A percentile compares a stretch with the other conserved stretches of the same genome.
phyloP scores from a whole-genome alignment of 345 rosid genomes.

The Camelina sativa region DNA sequence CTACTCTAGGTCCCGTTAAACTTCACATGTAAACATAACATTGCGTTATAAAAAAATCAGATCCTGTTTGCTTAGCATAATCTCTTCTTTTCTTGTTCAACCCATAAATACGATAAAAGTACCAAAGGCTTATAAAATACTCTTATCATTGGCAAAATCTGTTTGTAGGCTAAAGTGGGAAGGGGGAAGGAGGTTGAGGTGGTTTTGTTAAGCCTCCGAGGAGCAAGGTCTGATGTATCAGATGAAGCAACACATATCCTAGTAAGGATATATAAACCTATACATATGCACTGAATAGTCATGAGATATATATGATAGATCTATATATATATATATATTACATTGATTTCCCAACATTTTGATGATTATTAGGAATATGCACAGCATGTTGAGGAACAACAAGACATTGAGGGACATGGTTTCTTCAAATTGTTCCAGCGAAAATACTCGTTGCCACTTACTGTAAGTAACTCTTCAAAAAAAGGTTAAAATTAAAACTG shows the following conservation, averaged over 20 bases:
- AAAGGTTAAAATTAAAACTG: too few species aligned
- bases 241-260: slow-evolving; percentile 44
- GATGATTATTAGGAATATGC: slow-evolving; percentile 28
- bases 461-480: slow-evolving; percentile 25
- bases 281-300: neutral
- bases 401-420: neutral
- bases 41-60: too few species aligned
- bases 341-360: slow-evolving; percentile 7
- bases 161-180: slow-evolving; percentile 38
- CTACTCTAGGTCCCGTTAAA: neutral
- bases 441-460: slow-evolving; percentile 34
- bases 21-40: neutral
- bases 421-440: slow-evolving; percentile 38
- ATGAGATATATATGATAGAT: neutral
- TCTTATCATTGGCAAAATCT: too few species aligned
- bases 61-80: too few species aligned
- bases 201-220: slow-evolving; percentile 34
- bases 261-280: slow-evolving; percentile 26
- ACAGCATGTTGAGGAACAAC: slow-evolving; percentile 31
- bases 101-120: too few species aligned
- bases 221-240: slow-evolving; percentile 37
- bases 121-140: too few species aligned
- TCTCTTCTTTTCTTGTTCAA: too few species aligned
- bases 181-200: slow-evolving; percentile 35
- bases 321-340: neutral